Evolutionary conservation across 163 green algal genomes (phyloP), one percentile per base, ranked within the genome.

Genomic region (Botryococcus braunii): DNA sequence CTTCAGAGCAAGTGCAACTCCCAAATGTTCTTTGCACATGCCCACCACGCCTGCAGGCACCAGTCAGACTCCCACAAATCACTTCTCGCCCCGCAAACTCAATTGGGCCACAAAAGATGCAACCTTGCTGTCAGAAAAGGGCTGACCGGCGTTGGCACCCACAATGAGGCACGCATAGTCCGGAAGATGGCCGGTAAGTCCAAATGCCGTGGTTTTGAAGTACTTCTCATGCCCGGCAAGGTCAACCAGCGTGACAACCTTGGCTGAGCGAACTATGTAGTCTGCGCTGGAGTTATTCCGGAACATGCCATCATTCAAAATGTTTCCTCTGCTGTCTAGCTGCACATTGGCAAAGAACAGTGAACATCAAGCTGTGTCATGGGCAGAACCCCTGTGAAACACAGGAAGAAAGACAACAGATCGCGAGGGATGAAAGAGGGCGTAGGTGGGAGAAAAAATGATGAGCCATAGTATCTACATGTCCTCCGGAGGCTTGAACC

Each of bases 21-120:
- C 89, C 74, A 97, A 75, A 77, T 97, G 91, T 84, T 97, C 91
- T 81, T 93, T 91, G 71, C 78, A 88, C 86, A 93, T 93, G 48
- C 85, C 86, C 31, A 89, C 75, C 25, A 89, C 61, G 17, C 81
- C 83, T 65, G 60, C 69, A 66, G 21, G 61, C 64, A 17, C 43
- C n/a, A n/a, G n/a, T 17, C 17, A 52, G 17, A 52, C 43, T 52
- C 13, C 13, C 43, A 52, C 43, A 52, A 17, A 52, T 13, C 43
- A 52, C 43, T 52, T 13, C 43, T 52, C 43, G n/a, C n/a, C n/a
- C n/a, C n/a, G n/a, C n/a, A 2, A 4, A 38, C 50, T 23, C 35
- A 2, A 31, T 6, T 8, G 4, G 1, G 50, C 50, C 34, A 38
- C 17, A 31, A 38, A 31, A 9, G 4, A 59, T 5, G 8, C 11